Percentiles rank a stretch among this genome's conserved stretches.
These are phyloP conservation scores for Coniochaeta sp. DNA, from an alignment of 2,329 filamentous ascomycete genomes.

Conservation along the genomic window DNA sequence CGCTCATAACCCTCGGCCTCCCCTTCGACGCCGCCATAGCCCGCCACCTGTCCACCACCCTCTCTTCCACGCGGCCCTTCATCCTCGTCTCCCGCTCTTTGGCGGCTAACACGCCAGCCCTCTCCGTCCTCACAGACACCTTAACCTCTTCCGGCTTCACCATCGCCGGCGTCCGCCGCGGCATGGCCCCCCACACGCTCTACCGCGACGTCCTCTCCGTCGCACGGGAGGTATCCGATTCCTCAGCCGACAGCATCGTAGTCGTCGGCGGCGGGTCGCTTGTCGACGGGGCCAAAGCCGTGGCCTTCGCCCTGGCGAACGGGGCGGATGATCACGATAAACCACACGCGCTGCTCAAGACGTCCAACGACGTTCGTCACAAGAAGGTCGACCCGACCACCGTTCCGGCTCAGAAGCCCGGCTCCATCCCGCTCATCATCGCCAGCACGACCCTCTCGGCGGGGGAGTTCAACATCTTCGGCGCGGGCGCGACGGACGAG, in stretches of 20 bases:
- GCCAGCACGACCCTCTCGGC: conserved; percentile 15
- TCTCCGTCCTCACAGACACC: neutral
- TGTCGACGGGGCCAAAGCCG: conserved; percentile 13
- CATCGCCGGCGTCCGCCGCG: conserved; percentile 9
- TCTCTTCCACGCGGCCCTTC: neutral
- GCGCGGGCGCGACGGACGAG: conserved; percentile 15
- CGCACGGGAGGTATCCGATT: conserved; percentile 5
- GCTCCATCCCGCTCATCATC: conserved; percentile 12
- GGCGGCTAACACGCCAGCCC: neutral
- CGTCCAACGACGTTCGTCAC: too few species aligned
- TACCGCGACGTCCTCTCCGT: conserved; percentile 12
- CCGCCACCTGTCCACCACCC: neutral
- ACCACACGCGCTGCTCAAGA: conserved; percentile 7
- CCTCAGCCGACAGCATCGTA: conserved; percentile 11
- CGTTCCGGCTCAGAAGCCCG: conserved; percentile 1
- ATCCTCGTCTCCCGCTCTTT: neutral
- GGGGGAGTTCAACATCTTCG: conserved; percentile 14
- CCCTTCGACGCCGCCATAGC: neutral
- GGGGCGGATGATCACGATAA: conserved; percentile 8
- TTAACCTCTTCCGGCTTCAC: neutral
- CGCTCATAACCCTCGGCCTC: neutral
- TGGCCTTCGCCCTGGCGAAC: conserved; percentile 10
- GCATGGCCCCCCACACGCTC: conserved; percentile 14
- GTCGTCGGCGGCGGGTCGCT: conserved; percentile 13
- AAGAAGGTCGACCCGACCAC: too few species aligned